A percentile compares a stretch with the other conserved stretches of the same genome.
Conservation (phyloP, 306 rosid species). For the Canavalia ensiformis region DNA sequence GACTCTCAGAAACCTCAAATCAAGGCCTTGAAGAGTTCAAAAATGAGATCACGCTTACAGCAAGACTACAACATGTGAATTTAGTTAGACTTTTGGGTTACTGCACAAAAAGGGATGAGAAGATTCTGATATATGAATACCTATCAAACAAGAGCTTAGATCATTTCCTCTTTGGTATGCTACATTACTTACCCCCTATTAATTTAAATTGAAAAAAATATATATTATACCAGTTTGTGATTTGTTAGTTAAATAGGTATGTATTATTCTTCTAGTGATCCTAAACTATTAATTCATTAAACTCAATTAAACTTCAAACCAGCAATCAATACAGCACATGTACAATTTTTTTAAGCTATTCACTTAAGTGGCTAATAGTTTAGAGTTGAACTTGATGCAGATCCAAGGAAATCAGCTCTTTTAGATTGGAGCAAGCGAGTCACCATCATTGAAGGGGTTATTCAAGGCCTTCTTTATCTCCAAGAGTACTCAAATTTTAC, state of each 20-base stretch:
- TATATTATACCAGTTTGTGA: neutral
- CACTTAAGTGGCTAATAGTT: slow-evolving; percentile 30
- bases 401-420: slow-evolving; percentile 46
- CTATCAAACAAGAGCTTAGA: slow-evolving; percentile 68
- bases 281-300: neutral
- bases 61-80: slow-evolving; percentile 66
- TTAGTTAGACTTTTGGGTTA: slow-evolving; percentile 65
- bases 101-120: slow-evolving; percentile 58
- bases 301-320: slow-evolving; percentile 19
- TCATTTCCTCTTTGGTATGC: slow-evolving; percentile 60
- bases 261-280: neutral
- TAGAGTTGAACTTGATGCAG: slow-evolving; percentile 52
- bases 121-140: slow-evolving; percentile 62
- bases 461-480: slow-evolving; percentile 81
- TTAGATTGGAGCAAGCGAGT: slow-evolving; percentile 65
- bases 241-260: neutral
- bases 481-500: slow-evolving; percentile 81
- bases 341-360: neutral
- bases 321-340: slow-evolving; percentile 1
- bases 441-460: slow-evolving; percentile 71
- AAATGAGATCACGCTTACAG: slow-evolving; percentile 60
- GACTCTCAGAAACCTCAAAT: slow-evolving; percentile 60
- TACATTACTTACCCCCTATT: slow-evolving; percentile 2
- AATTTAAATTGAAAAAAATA: neutral
- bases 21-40: slow-evolving; percentile 65